Base-by-base conservation (phyloP, 2,329 filamentous ascomycete species). In the Fusarium sublunatum region DNA sequence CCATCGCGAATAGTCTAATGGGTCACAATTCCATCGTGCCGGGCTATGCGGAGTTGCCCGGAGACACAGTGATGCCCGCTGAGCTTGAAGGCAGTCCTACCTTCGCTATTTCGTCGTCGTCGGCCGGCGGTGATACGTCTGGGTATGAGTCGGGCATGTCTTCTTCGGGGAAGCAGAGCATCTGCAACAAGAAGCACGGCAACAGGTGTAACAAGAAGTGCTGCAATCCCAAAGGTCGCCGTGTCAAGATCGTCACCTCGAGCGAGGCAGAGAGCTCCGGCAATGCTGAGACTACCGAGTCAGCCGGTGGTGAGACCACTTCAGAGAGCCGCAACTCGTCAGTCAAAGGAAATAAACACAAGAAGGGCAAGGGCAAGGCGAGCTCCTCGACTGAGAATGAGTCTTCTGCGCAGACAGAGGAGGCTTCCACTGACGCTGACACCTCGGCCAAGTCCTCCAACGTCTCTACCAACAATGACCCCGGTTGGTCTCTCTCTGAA, bases 401-500 rank as follows among this genome's bases (percentile, higher is more conserved):
- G 11, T 49, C 59, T 24, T 52, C 51, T 12, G 15, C 40, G 5
- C 29, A 52, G 12, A 41, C 40, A 13, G 51, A 38, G 5, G 36
- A 53, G 5, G 41, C 13, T 15, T 58, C 53, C 2, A 60, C 61
- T 19, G 53, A 52, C 4, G 36, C 38, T 25, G 19, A 53, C 7
- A 50, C 39, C 6, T 42, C 46, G 11, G 50, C 29, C 19, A 48
- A 43, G 15, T 62, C 58, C 5, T 55, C 45, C 19, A 26, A 45
- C 7, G 36, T 28, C 15, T 47, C 42, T 10, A 13, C 28, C 9
- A 50, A 43, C 4, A 43, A 53, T 12, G 47, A 60, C n/a, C 47
- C 52, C 5, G 55, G 28, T 5, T 78, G 77, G 77, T 69, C 73
- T 9, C 45, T 73, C 8, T 78, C 77, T 1, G 72, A 79, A 25